Percentiles rank a stretch among this genome's conserved stretches.
Evolutionary conservation across 148 eudicot genomes (phyloP).

Genomic region (Rheum nobile): DNA sequence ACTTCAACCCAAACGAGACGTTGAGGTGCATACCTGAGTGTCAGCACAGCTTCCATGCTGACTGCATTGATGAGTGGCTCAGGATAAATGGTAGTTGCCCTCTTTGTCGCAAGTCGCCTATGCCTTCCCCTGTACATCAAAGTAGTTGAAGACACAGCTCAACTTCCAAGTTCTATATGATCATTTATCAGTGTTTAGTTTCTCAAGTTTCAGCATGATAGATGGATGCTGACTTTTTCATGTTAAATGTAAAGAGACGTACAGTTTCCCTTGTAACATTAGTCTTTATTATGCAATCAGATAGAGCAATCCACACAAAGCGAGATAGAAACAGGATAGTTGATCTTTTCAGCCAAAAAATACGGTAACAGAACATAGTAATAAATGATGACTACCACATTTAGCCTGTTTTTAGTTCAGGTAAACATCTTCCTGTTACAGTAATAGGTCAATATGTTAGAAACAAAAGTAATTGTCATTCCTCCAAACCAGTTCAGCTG

Average conservation of each 20-base stretch:
- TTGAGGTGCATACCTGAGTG: constrained; percentile 70
- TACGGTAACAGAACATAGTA: not conserved
- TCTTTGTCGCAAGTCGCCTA: constrained; percentile 54
- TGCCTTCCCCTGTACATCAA: constrained; percentile 1
- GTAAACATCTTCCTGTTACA: no score
- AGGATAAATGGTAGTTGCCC: constrained; percentile 58
- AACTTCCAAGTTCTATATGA: not conserved
- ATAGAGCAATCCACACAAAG: not conserved
- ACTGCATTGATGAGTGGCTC: constrained; percentile 85
- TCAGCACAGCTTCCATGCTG: constrained; percentile 75
- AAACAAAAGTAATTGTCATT: not conserved
- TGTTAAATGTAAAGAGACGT: not conserved
- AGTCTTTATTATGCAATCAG: not conserved
- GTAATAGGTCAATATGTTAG: not conserved
- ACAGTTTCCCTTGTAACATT: not conserved
- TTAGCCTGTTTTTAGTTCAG: not conserved
- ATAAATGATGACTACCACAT: not conserved
- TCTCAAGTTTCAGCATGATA: no score
- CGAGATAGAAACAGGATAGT: not conserved
- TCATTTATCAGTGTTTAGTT: not conserved
- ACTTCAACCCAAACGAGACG: constrained; percentile 46
- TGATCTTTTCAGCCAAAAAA: not conserved
- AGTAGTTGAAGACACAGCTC: not conserved
- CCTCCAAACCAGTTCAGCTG: not conserved
- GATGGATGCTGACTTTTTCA: no score